Evolutionary conservation across 441 rosid genomes (phyloP).

Genomic region (Syzygium malaccense): DNA sequence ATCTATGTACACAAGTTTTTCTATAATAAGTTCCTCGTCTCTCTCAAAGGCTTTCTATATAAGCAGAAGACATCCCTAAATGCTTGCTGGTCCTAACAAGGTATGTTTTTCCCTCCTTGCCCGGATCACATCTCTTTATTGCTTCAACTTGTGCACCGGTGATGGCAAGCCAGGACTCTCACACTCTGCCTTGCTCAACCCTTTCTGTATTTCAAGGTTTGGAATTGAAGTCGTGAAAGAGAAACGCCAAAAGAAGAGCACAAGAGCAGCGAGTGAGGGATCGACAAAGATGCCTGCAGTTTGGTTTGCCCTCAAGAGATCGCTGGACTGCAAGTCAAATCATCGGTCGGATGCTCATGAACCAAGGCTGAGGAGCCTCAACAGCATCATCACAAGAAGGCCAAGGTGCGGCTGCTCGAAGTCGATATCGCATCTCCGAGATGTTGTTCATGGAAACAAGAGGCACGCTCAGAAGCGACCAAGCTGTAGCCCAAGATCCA

Average conservation of each 20-base stretch:
- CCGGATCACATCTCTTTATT: not conserved
- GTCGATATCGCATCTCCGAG: constrained; percentile 11
- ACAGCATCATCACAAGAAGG: not conserved
- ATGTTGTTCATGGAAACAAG: constrained; percentile 4
- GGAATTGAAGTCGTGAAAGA: not conserved
- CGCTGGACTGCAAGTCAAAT: constrained; percentile 1
- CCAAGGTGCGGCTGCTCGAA: constrained; percentile 6
- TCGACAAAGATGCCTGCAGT: constrained; percentile 1
- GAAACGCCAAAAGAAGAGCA: not conserved
- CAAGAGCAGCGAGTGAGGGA: not conserved
- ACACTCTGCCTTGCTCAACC: not conserved
- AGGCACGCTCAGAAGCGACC: not conserved
- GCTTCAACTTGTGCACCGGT: not conserved
- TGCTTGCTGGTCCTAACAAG: not conserved
- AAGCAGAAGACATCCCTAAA: not conserved
- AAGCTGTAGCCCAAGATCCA: constrained; percentile 40
- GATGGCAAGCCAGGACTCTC: not conserved
- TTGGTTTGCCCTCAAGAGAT: constrained; percentile 13
- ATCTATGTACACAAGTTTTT: not conserved
- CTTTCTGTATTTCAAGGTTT: not conserved
- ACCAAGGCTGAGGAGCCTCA: not conserved
- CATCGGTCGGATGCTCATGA: not conserved
- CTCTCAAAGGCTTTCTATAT: not conserved
- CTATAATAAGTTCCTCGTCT: not conserved
- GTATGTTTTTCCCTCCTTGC: not conserved